Evolutionary conservation across 768 basidiomycete species (phyloP).

Genomic region (Termitomyces sp.): DNA sequence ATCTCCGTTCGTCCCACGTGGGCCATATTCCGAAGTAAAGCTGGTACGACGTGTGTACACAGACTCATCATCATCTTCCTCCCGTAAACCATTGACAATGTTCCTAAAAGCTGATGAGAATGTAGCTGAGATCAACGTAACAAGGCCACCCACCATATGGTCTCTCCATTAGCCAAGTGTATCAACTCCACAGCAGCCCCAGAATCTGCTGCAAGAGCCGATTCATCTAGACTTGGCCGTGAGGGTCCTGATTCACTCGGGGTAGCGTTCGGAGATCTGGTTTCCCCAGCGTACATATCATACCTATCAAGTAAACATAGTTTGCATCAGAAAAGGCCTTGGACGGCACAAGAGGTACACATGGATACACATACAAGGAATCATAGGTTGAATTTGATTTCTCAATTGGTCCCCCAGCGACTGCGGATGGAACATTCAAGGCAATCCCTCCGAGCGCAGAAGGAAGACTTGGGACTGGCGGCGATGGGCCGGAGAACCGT

Average conservation of each 20-base stretch:
- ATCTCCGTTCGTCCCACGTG: conserved; percentile 46
- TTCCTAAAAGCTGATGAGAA: conserved; percentile 44
- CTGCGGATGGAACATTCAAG: conserved; percentile 33
- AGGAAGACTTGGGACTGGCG: conserved; percentile 67
- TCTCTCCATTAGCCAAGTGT: conserved; percentile 84
- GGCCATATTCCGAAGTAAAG: conserved; percentile 72
- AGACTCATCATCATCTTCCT: conserved; percentile 72
- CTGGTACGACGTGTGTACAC: conserved; percentile 65
- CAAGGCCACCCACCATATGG: conserved; percentile 62
- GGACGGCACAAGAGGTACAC: conserved; percentile 8
- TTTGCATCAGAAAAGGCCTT: conserved; percentile 13
- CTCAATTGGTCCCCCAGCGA: conserved; percentile 43
- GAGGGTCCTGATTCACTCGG: conserved; percentile 32
- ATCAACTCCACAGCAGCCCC: conserved; percentile 74
- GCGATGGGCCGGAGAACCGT: conserved; percentile 68
- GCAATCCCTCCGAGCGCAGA: conserved; percentile 39
- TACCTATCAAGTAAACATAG: conserved; percentile 46
- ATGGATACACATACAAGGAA: conserved; percentile 59
- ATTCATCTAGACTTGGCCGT: conserved; percentile 24
- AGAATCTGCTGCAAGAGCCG: conserved; percentile 33
- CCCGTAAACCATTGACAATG: conserved; percentile 80
- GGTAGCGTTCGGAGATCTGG: conserved; percentile 30
- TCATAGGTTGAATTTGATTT: conserved; percentile 74
- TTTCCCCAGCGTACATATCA: conserved; percentile 76
- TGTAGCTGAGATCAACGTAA: conserved; percentile 6